These are phyloP conservation scores for Vicia sativa DNA, from an alignment of 306 rosid genomes.

Conservation along the genomic window DNA sequence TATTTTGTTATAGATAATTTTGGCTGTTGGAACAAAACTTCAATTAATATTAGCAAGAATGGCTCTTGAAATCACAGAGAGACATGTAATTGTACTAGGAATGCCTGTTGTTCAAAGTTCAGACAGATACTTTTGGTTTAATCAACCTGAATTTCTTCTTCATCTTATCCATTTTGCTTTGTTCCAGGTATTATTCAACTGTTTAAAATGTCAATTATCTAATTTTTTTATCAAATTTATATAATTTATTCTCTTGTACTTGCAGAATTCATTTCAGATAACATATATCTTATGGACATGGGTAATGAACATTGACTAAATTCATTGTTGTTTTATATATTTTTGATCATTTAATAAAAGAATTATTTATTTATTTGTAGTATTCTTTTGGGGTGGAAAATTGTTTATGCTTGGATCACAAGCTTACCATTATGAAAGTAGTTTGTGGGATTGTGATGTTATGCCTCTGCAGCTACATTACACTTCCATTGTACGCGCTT, in stretches of 20 bases:
- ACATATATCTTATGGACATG: conserved; percentile 81
- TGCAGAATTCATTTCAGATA: conserved; percentile 91
- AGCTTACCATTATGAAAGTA: conserved; percentile 59
- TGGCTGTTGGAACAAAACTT: conserved; percentile 86
- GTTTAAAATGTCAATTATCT: not conserved
- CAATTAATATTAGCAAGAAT: conserved; percentile 80
- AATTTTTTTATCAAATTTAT: not conserved
- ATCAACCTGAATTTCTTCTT: conserved; percentile 82
- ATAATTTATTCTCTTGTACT: conserved; percentile 37
- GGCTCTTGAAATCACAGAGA: conserved; percentile 86
- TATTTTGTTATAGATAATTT: conserved; percentile 65
- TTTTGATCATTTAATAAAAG: conserved; percentile 17
- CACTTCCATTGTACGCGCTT: conserved; percentile 90
- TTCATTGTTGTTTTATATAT: not conserved
- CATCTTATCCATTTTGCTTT: conserved; percentile 91
- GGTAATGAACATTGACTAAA: conserved; percentile 50
- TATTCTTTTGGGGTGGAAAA: conserved; percentile 68
- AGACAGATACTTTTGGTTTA: conserved; percentile 88
- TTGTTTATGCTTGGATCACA: conserved; percentile 68
- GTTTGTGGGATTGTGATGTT: conserved; percentile 59
- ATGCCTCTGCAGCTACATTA: conserved; percentile 81
- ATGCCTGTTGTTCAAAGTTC: conserved; percentile 95
- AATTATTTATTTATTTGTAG: conserved; percentile 56
- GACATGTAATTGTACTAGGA: conserved; percentile 88
- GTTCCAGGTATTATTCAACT: conserved; percentile 68